Evolutionary conservation across 176 grass and related monocot genomes (phyloP).

Genomic region (Dendrocalamus sinicus): DNA sequence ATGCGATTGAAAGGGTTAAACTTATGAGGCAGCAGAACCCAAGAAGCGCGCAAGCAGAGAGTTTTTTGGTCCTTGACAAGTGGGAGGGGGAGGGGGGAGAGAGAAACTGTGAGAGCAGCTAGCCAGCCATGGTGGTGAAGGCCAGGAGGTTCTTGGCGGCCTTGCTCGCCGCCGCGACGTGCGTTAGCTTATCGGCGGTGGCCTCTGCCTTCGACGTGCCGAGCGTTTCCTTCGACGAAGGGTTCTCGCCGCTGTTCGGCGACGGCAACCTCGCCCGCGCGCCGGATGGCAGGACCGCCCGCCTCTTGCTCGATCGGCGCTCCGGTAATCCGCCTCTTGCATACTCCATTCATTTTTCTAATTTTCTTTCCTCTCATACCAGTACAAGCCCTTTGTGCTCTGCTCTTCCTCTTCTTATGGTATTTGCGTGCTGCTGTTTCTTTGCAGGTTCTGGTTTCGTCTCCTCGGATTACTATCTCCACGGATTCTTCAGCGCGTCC

Average conservation of each 20-base stretch:
- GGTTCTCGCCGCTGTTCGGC: conserved; percentile 81
- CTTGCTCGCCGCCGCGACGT: conserved; percentile 33
- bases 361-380: background rate
- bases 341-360: background rate
- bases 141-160: conserved; percentile 3
- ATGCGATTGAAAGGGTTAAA: background rate
- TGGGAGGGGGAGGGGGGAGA: background rate
- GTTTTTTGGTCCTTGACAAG: background rate
- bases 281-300: conserved; percentile 48
- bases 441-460: conserved; percentile 75
- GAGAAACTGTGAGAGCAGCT: background rate
- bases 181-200: conserved; percentile 24
- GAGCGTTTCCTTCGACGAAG: conserved; percentile 61
- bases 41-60: conserved; percentile 33
- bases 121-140: conserved; percentile 46
- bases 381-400: background rate
- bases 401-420: conserved; percentile 3
- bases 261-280: conserved; percentile 70
- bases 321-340: conserved; percentile 48
- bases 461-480: conserved; percentile 76
- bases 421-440: background rate
- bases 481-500: conserved; percentile 82
- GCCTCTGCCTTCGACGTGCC: conserved; percentile 57
- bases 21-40: background rate
- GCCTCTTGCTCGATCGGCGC: conserved; percentile 72